Conservation (phyloP, 208 protist species). For the Crithidia expoeki region DNA sequence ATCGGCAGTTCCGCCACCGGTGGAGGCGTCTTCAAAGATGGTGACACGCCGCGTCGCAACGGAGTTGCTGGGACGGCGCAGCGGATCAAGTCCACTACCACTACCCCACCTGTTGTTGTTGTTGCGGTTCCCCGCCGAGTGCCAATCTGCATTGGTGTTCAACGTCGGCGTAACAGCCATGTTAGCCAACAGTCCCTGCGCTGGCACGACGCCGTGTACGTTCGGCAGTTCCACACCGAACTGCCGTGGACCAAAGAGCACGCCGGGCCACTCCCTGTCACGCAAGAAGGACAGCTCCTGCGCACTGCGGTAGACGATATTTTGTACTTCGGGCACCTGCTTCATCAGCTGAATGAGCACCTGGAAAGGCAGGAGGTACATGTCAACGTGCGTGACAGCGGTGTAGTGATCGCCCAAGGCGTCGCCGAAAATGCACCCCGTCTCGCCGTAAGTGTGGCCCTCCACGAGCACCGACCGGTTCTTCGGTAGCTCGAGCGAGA, state of each 20-base stretch:
- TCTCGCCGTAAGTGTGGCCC: constrained; percentile 84
- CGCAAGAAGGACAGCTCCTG: constrained; percentile 45
- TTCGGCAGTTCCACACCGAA: constrained; percentile 18
- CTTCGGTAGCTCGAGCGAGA: constrained; percentile 34
- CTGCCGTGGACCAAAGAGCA: constrained; percentile 48
- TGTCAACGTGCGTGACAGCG: constrained; percentile 76
- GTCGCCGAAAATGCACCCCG: constrained; percentile 76
- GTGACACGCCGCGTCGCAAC: constrained; percentile 39
- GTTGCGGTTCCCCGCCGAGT: background rate
- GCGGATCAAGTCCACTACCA: background rate
- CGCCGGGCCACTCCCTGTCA: constrained; percentile 52
- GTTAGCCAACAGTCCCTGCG: constrained; percentile 19
- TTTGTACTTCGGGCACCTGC: constrained; percentile 62
- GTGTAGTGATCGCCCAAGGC: constrained; percentile 53
- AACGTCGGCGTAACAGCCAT: constrained; percentile 14
- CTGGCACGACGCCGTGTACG: constrained; percentile 38
- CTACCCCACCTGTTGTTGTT: background rate
- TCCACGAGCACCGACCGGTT: constrained; percentile 72
- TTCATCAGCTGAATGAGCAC: constrained; percentile 86
- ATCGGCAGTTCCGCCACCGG: background rate
- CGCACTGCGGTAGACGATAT: constrained; percentile 51
- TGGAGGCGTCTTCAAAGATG: constrained; percentile 36
- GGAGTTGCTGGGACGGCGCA: background rate
- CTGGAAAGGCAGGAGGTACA: constrained; percentile 77
- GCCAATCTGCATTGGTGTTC: background rate